These are phyloP conservation scores for Macrocybe gigantea DNA, from an alignment of 768 basidiomycete genomes.

Conservation along the genomic window DNA sequence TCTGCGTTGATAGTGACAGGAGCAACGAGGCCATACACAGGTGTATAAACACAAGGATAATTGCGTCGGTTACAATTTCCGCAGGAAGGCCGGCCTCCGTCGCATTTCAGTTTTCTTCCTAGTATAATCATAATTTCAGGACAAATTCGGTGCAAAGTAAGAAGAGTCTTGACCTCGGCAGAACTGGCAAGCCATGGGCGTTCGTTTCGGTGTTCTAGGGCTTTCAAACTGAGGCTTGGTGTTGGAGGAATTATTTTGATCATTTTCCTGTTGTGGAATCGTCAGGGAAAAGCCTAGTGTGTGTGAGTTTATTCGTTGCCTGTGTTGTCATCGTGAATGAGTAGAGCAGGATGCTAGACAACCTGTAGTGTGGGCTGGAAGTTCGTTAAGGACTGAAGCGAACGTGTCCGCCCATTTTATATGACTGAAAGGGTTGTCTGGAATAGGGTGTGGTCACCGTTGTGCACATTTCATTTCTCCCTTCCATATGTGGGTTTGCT, in stretches of 20 bases:
- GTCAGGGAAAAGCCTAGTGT: no score
- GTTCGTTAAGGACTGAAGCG: no score
- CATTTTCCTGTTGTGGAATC: no score
- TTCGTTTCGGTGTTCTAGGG: slow-evolving; percentile 33
- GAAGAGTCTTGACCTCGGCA: slow-evolving; percentile 45
- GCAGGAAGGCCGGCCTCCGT: slow-evolving; percentile 58
- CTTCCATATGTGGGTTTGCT: no score
- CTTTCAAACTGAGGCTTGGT: slow-evolving; percentile 3
- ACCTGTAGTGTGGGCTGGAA: no score
- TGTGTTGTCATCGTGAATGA: no score
- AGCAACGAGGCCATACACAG: slow-evolving; percentile 48
- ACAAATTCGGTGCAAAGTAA: background rate
- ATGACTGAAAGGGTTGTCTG: no score
- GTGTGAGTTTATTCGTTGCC: background rate
- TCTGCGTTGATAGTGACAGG: slow-evolving; percentile 6
- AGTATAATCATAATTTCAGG: slow-evolving; percentile 1
- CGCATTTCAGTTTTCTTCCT: slow-evolving; percentile 74
- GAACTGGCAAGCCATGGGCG: slow-evolving; percentile 70
- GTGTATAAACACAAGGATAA: slow-evolving; percentile 52
- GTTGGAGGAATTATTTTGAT: background rate
- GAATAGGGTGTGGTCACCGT: no score
- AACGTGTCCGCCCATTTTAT: no score
- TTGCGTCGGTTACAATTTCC: slow-evolving; percentile 59
- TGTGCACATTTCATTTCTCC: no score
- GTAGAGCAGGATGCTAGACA: no score